These are phyloP conservation scores for Penicillium sumatraense DNA, from an alignment of 2,329 filamentous ascomycete genomes.

Conservation along the genomic window DNA sequence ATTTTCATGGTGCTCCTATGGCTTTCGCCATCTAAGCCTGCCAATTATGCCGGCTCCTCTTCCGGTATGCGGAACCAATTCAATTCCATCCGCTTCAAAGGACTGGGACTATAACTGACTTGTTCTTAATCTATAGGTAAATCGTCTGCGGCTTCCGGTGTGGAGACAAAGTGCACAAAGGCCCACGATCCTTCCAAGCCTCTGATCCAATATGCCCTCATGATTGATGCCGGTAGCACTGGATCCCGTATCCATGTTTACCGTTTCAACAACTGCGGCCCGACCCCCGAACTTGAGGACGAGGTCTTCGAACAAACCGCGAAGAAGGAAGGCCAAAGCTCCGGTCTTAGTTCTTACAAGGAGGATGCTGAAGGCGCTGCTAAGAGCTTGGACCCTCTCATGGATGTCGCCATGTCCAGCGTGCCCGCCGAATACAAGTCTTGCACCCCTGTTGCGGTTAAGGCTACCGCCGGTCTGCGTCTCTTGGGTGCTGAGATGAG, in stretches of 20 bases:
- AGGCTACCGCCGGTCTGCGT: constrained; percentile 92
- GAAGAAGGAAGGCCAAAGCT: constrained; percentile 73
- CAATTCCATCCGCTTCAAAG: background rate
- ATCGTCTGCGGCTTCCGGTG: constrained; percentile 50
- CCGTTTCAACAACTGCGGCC: constrained; percentile 97
- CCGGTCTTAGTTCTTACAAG: constrained; percentile 82
- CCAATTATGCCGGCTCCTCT: constrained; percentile 25
- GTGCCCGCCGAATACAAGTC: constrained; percentile 87
- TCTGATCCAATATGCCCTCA: constrained; percentile 94
- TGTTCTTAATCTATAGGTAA: constrained; percentile 24
- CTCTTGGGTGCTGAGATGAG: constrained; percentile 82
- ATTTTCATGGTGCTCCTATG: constrained; percentile 63
- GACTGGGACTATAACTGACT: constrained; percentile 9
- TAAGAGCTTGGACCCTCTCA: constrained; percentile 82
- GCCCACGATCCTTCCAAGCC: constrained; percentile 88
- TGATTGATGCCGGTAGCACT: constrained; percentile 98
- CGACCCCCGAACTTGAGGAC: constrained; percentile 90
- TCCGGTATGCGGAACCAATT: constrained; percentile 24
- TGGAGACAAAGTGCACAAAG: constrained; percentile 75
- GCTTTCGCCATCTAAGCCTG: constrained; percentile 49
- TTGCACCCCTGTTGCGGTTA: constrained; percentile 96
- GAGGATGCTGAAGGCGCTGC: constrained; percentile 86
- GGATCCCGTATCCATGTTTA: constrained; percentile 98
- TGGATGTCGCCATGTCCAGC: constrained; percentile 80
- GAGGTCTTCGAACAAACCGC: constrained; percentile 94